Conservation (phyloP, 352 stramenopile species). For the Elongisporangium anandrum region DNA sequence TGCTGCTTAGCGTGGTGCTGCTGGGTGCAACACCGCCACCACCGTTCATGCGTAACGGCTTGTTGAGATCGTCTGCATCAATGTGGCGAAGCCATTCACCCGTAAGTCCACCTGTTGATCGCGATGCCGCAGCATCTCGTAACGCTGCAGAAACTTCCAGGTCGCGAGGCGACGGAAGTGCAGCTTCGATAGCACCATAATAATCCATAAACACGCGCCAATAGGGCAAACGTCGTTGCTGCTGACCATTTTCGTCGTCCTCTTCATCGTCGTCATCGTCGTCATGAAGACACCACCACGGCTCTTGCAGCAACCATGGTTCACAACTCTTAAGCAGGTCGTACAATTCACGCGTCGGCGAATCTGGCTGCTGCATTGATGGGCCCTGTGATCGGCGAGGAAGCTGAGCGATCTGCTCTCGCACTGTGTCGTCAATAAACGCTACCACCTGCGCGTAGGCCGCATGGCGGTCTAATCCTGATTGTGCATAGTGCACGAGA, state of each 20-base stretch:
- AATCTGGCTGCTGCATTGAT: slow-evolving; percentile 27
- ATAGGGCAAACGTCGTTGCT: slow-evolving; percentile 34
- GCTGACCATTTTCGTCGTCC: slow-evolving; percentile 26
- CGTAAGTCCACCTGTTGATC: slow-evolving; percentile 29
- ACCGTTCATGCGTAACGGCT: slow-evolving; percentile 8
- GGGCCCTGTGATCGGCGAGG: slow-evolving; percentile 33
- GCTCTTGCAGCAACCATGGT: slow-evolving; percentile 44
- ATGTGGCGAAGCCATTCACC: slow-evolving; percentile 43
- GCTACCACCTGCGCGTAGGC: slow-evolving; percentile 44
- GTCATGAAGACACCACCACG: slow-evolving; percentile 49
- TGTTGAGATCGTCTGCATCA: slow-evolving; percentile 34
- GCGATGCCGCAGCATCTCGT: slow-evolving; percentile 28
- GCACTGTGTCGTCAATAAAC: slow-evolving; percentile 41
- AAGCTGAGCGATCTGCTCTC: slow-evolving; percentile 33
- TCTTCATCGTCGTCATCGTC: slow-evolving; percentile 30
- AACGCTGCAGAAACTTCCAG: slow-evolving; percentile 37
- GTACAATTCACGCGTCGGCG: slow-evolving; percentile 45
- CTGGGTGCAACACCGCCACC: too few relatives aligned
- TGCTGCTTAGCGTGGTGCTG: neutral
- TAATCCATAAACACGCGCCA: slow-evolving; percentile 44
- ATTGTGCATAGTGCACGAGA: slow-evolving; percentile 38
- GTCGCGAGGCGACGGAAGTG: slow-evolving; percentile 34
- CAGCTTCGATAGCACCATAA: slow-evolving; percentile 34
- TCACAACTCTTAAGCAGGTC: slow-evolving; percentile 57
- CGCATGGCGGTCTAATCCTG: slow-evolving; percentile 25